phyloP scores from a whole-genome alignment of 768 basidiomycete species.

The Lentinula edodes region DNA sequence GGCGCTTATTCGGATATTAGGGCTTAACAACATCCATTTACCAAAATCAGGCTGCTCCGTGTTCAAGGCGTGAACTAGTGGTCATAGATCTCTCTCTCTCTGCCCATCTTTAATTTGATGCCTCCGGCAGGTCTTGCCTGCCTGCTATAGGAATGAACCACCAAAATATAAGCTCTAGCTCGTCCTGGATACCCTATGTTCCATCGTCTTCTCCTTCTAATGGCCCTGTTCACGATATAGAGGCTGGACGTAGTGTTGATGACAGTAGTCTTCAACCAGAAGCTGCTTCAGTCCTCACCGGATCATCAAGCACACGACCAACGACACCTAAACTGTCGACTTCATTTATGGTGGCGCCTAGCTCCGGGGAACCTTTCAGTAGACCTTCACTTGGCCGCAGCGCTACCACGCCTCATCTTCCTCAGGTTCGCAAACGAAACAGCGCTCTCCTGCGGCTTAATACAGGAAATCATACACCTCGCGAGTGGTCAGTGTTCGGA shows the following conservation, averaged over 20 bases:
- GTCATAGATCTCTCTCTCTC: too few species aligned
- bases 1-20: too few species aligned
- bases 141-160: background rate
- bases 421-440: slow-evolving; percentile 6
- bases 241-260: background rate
- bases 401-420: slow-evolving; percentile 14
- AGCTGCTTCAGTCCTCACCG: background rate
- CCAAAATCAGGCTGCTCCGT: too few species aligned
- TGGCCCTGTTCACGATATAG: background rate
- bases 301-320: slow-evolving; percentile 1
- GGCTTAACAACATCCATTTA: too few species aligned
- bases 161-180: slow-evolving; percentile 1
- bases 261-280: background rate
- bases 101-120: background rate
- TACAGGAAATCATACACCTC: slow-evolving; percentile 2
- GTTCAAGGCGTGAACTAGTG: too few species aligned
- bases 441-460: background rate
- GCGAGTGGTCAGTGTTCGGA: slow-evolving; percentile 61
- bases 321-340: background rate
- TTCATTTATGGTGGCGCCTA: background rate
- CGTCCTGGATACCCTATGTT: background rate
- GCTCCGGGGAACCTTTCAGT: background rate
- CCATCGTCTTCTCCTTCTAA: background rate
- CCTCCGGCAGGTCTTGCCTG: background rate
- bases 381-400: slow-evolving; percentile 13